These are phyloP conservation scores for Wallemia hederae DNA, from an alignment of 1,284 basidiomycete species.

Conservation along the genomic window DNA sequence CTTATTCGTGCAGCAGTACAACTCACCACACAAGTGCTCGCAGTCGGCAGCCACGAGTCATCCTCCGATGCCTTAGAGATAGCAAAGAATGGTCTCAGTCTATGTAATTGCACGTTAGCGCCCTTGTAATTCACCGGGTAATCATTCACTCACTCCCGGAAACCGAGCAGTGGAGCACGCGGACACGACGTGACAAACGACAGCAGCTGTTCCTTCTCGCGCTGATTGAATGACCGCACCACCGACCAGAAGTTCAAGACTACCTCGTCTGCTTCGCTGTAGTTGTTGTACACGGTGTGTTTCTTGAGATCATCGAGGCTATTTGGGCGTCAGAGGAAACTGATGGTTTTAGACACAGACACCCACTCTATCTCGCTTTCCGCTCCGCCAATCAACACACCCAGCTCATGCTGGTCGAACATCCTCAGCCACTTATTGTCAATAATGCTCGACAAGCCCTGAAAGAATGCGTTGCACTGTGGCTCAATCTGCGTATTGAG, in stretches of 20 bases:
- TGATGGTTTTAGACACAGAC: not conserved
- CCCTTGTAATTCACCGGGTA: not conserved
- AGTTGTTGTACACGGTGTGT: constrained; percentile 52
- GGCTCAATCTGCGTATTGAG: constrained; percentile 61
- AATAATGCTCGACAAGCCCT: constrained; percentile 57
- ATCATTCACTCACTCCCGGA: not conserved
- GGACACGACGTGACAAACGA: constrained; percentile 76
- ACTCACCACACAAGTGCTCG: constrained; percentile 38
- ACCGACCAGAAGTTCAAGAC: constrained; percentile 43
- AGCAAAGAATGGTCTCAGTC: constrained; percentile 46
- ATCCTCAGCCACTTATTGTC: constrained; percentile 56
- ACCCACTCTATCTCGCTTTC: constrained; percentile 20
- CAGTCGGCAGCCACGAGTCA: constrained; percentile 41
- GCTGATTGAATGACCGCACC: constrained; percentile 23
- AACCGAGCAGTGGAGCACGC: constrained; percentile 40
- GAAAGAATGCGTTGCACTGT: constrained; percentile 40
- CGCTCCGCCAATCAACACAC: constrained; percentile 33
- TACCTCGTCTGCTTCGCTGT: constrained; percentile 34
- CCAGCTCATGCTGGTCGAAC: constrained; percentile 65
- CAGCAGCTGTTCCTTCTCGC: constrained; percentile 37
- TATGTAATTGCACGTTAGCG: not conserved
- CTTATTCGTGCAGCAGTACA: not conserved
- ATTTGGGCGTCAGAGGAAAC: constrained; percentile 17
- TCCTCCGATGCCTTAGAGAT: constrained; percentile 51
- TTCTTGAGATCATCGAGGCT: constrained; percentile 46